Evolutionary conservation across 352 stramenopile genomes (phyloP).

Genomic region (Hyphochytrium catenoides): DNA sequence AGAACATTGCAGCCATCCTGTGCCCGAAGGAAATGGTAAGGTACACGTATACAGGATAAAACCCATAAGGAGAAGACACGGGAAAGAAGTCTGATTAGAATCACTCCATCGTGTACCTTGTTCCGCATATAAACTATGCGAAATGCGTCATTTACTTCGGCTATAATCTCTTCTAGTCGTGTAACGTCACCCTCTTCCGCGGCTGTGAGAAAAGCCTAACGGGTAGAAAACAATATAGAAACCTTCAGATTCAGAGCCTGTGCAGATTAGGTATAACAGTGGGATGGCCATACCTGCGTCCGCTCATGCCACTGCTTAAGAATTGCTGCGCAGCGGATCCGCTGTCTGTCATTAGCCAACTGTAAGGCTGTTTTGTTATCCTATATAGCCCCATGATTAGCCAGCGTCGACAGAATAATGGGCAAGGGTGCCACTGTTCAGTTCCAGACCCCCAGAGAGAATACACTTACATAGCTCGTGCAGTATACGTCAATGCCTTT

Average conservation of each 20-base stretch:
- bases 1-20: no score
- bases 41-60: no score
- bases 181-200: conserved; percentile 52
- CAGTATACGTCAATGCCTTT: conserved; percentile 63
- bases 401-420: background rate
- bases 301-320: conserved; percentile 64
- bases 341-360: conserved; percentile 63
- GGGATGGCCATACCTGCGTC: conserved; percentile 25
- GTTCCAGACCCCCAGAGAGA: background rate
- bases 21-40: no score
- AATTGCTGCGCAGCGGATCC: conserved; percentile 57
- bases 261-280: no score
- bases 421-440: background rate
- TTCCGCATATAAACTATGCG: conserved; percentile 47
- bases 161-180: conserved; percentile 41
- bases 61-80: no score
- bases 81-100: no score
- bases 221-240: background rate
- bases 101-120: no score
- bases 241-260: no score
- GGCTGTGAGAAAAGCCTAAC: conserved; percentile 46
- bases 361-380: conserved; percentile 68
- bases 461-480: conserved; percentile 55
- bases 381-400: conserved; percentile 10
- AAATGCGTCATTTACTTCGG: conserved; percentile 44